Percentiles rank a stretch among this genome's conserved stretches.
Conservation (phyloP, 495 filamentous ascomycete species). For the Penicillium paradoxum region DNA sequence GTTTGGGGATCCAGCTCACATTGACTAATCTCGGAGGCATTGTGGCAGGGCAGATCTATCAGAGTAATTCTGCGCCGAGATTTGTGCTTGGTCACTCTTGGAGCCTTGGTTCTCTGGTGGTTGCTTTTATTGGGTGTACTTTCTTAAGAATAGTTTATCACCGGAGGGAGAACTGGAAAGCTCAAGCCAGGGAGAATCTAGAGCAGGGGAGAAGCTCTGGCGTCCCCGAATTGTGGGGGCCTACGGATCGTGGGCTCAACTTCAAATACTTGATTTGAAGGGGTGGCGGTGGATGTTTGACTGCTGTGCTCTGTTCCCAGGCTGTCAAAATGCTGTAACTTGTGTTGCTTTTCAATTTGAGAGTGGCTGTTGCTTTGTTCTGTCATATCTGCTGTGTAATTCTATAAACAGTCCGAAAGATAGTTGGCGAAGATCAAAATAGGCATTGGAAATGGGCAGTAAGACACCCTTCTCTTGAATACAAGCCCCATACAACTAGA, state of each 20-base stretch:
- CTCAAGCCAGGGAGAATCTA: not conserved
- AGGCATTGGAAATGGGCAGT: no score
- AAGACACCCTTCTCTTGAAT: no score
- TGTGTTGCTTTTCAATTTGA: no score
- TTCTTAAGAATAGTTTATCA: not conserved
- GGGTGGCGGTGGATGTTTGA: no score
- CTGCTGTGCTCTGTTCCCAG: no score
- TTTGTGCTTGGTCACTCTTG: not conserved
- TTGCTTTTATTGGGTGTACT: not conserved
- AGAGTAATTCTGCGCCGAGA: not conserved
- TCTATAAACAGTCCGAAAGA: no score
- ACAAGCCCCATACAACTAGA: no score
- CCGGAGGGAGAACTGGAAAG: not conserved
- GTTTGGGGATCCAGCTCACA: constrained; percentile 34
- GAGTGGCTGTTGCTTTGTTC: no score
- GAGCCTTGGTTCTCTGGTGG: not conserved
- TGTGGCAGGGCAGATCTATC: constrained; percentile 23
- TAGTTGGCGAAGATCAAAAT: no score
- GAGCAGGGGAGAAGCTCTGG: not conserved
- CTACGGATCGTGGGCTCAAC: not conserved
- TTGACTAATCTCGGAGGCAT: constrained; percentile 38
- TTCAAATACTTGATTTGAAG: not conserved
- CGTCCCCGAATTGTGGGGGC: not conserved
- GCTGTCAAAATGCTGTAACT: no score
- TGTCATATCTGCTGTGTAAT: no score